Evolutionary conservation across 2,329 filamentous ascomycete species (phyloP), one percentile per base, ranked within the genome.

Genomic region (Hypoxylon sp.): DNA sequence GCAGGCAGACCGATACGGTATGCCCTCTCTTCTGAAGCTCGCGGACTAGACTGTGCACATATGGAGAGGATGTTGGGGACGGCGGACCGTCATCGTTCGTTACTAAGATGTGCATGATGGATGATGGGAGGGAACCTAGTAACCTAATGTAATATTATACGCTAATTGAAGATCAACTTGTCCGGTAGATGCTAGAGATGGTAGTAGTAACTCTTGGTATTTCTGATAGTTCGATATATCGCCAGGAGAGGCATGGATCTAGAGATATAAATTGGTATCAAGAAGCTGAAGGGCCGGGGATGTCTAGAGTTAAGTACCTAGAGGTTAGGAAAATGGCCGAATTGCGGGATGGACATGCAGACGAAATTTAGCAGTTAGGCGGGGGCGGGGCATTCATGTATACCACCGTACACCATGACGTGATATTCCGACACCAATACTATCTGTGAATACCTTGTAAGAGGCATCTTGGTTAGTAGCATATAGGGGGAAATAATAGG

Each of bases 1-100:
- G 95, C 13, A 99, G 87, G 67, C 95, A 91, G 51, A 99, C 94
- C 6, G 93, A 97, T 64, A 98, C 92, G n/a, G 82, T 84, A 79
- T 97, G 94, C 6, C 93, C 93, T 30, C 90, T 88, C 59, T 83
- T 79, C 76, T 93, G 88, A 52, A 95, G 88, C 55, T 86, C 85
- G 64, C 87, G 82, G 44, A 94, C 85, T 60, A 94, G 85, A 65
- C 87, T 89, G 80, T 92, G 91, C 65, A 94, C 86, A 73, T 94
- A 94, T 6, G 92, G 92, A 47, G 91, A 93, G 39, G 91, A 91
- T 74, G 90, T 86, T 63, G 89, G 85, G 30, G 90, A 92, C 67
- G 91, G 91, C 54, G 91, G 91, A 15, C 91, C 91, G 79, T 94
- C 91, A 74, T 94, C 91, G 80, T 94, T 94, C 69, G 88, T 87